phyloP scores from a whole-genome alignment of 306 rosid genomes.

The Potentilla sterilis region DNA sequence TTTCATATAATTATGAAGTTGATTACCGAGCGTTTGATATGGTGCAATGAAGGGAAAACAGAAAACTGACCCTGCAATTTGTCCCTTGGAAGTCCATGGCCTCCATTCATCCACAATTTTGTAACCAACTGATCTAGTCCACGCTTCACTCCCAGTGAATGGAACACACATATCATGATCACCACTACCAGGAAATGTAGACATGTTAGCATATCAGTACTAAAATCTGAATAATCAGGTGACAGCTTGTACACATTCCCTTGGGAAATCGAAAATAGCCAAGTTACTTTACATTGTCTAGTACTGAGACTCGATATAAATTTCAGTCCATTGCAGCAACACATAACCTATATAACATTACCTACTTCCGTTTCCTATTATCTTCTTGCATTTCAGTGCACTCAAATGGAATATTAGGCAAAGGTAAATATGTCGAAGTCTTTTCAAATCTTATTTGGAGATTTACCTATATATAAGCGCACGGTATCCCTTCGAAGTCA shows the following conservation, averaged over 20 bases:
- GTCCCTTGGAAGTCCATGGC: conserved; percentile 71
- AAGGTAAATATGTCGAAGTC: background rate
- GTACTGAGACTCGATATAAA: background rate
- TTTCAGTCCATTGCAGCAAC: background rate
- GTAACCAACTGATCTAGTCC: conserved; percentile 85
- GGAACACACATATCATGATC: conserved; percentile 98
- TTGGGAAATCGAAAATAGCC: background rate
- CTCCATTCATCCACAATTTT: conserved; percentile 80
- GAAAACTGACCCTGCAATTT: conserved; percentile 71
- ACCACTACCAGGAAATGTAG: conserved; percentile 47
- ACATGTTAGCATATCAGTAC: background rate
- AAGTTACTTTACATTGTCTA: background rate
- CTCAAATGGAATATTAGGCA: background rate
- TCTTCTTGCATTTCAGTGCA: background rate
- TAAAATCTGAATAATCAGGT: background rate
- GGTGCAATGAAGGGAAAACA: background rate
- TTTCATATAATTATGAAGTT: background rate
- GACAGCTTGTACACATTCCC: background rate
- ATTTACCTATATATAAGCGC: conserved; percentile 86
- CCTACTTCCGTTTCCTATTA: background rate
- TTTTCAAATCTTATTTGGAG: conserved; percentile 2
- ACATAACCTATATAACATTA: background rate
- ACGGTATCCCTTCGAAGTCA: conserved; percentile 70
- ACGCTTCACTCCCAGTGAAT: conserved; percentile 74
- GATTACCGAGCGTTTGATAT: background rate